Percentiles rank a stretch among this genome's conserved stretches.
Evolutionary conservation across 2,329 filamentous ascomycete species (phyloP).

Genomic region (Raffaelea arxii): DNA sequence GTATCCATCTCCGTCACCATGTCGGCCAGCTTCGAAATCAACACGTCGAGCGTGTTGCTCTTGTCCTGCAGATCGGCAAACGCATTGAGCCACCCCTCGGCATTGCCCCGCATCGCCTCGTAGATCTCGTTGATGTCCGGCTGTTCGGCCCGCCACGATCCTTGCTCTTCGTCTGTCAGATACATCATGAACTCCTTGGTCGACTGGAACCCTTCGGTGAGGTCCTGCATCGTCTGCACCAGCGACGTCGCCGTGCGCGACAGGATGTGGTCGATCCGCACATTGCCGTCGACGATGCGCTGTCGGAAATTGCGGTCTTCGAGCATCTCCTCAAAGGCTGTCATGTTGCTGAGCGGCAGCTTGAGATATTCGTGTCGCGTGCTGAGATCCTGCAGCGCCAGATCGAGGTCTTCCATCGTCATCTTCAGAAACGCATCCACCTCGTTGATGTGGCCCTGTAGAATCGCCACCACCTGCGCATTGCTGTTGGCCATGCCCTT

Average conservation of each 20-base stretch:
- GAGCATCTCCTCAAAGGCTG: slow-evolving; percentile 79
- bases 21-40: slow-evolving; percentile 61
- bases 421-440: slow-evolving; percentile 85
- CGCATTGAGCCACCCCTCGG: slow-evolving; percentile 79
- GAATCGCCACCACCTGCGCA: slow-evolving; percentile 74
- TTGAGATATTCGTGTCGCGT: slow-evolving; percentile 72
- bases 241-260: slow-evolving; percentile 67
- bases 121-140: slow-evolving; percentile 53
- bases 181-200: slow-evolving; percentile 71
- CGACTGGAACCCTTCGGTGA: slow-evolving; percentile 66
- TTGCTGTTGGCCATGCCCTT: slow-evolving; percentile 83
- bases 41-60: slow-evolving; percentile 57
- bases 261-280: slow-evolving; percentile 83
- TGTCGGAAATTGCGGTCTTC: slow-evolving; percentile 73
- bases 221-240: slow-evolving; percentile 68
- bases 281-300: slow-evolving; percentile 77
- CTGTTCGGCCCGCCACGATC: slow-evolving; percentile 52
- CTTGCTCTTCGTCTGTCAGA: slow-evolving; percentile 54
- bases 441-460: slow-evolving; percentile 89
- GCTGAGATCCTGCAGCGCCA: slow-evolving; percentile 68
- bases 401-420: slow-evolving; percentile 72
- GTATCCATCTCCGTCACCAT: slow-evolving; percentile 81
- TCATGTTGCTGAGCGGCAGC: slow-evolving; percentile 72
- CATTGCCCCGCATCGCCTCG: slow-evolving; percentile 84
- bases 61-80: slow-evolving; percentile 68